Percentiles rank a stretch among this genome's conserved stretches.
Evolutionary conservation across 2,329 filamentous ascomycete genomes (phyloP).

Genomic region (Ceratocystis diversiconidia): DNA sequence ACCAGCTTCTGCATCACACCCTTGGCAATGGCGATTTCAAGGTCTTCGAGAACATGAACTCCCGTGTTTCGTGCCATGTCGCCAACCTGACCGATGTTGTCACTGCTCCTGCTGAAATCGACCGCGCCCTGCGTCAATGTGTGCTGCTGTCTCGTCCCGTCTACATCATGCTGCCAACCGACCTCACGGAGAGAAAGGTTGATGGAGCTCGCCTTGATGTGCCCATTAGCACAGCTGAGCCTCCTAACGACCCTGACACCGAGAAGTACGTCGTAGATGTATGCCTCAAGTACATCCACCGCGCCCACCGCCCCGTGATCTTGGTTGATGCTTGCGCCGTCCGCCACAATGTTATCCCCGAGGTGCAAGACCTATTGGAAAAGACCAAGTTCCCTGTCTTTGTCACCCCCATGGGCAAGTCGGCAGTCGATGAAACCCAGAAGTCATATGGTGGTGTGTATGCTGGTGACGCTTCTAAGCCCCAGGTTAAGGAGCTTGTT

Average conservation of each 20-base stretch:
- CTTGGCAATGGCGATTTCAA: constrained; percentile 68
- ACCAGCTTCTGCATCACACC: constrained; percentile 49
- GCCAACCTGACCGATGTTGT: constrained; percentile 55
- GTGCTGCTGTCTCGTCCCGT: constrained; percentile 62
- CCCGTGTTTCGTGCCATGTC: constrained; percentile 54
- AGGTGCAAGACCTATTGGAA: constrained; percentile 57
- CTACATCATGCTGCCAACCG: constrained; percentile 70
- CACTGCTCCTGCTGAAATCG: constrained; percentile 61
- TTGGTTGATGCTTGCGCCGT: constrained; percentile 74
- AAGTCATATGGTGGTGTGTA: constrained; percentile 74
- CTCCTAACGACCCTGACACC: constrained; percentile 51
- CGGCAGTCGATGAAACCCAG: constrained; percentile 62
- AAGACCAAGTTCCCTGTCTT: constrained; percentile 68
- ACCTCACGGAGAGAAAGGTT: constrained; percentile 63
- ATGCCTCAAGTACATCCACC: constrained; percentile 56
- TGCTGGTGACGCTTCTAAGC: constrained; percentile 59
- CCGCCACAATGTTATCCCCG: constrained; percentile 56
- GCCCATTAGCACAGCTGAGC: constrained; percentile 51
- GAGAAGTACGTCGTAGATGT: constrained; percentile 76
- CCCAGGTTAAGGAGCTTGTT: constrained; percentile 47
- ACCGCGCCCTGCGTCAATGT: constrained; percentile 61
- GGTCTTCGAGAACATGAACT: constrained; percentile 68
- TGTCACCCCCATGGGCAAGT: constrained; percentile 83
- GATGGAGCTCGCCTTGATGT: constrained; percentile 58
- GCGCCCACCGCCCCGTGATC: constrained; percentile 60